Base-by-base conservation (phyloP, 305 asterid species). In the Coffea humblotiana region DNA sequence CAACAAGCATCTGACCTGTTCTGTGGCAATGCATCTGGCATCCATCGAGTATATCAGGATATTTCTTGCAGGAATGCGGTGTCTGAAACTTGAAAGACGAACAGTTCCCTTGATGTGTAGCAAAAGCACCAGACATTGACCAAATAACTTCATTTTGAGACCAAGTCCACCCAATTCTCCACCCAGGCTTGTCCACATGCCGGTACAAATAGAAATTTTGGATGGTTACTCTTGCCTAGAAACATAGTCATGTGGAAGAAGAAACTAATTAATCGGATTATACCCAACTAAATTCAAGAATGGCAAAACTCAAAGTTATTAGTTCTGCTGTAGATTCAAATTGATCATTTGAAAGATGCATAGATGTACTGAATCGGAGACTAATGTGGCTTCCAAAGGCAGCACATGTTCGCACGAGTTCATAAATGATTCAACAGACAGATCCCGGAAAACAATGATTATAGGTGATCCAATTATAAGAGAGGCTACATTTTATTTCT, bases 91-190 rank as follows among this genome's bases (percentile, higher is more conserved):
- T 87, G 87, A 86, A 90, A 74, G 87, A 32, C 0, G 92, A 88
- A 83, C 96, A 91, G 61, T 90, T 86, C 67, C 97, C 96, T 84
- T 86, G 92, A 71, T 85, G 82, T 56, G 83, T 79, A 14, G 94
- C 90, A 77, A 90, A 79, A 63, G 90, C 94, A 61, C 96, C 96
- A 4, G 90, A 80, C 83, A 92, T 90, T 48, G 92, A 85, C 91
- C 91, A 89, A 23, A 92, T 91, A 10, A 88, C 86, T 83, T 92
- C 96, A 19, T 75, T 80, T 25, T 79, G 75, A 0, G 80, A 77
- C 97, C 97, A 92, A 66, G 70, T 80, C 96, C 95, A 92, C 71
- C 97, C 92, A 5, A 92, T 77, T 70, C 76, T 84, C 97, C 97
- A 92, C 23, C 97, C 97, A 27, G 91, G 91, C 63, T 52, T 79